Evolutionary conservation across 129 eudicot species (phyloP).

Genomic region (Artemisia argyi): DNA sequence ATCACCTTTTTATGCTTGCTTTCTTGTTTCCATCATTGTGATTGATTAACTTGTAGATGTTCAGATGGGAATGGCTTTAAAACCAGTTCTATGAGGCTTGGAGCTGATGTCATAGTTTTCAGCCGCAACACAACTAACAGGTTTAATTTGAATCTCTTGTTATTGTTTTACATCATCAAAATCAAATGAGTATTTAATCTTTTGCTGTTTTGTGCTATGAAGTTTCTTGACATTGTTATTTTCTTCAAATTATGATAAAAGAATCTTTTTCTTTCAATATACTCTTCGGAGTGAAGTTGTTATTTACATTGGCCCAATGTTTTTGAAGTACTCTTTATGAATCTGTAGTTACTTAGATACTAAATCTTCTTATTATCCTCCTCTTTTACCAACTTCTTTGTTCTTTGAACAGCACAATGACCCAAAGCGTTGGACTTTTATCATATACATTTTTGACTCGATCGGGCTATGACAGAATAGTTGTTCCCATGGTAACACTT

Average conservation of each 20-base stretch:
- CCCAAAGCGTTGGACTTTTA: constrained; percentile 87
- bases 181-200: neutral
- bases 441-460: constrained; percentile 81
- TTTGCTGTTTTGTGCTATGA: neutral
- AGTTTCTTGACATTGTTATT: too few relatives aligned
- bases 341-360: neutral
- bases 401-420: constrained; percentile 47
- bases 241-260: too few relatives aligned
- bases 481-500: constrained; percentile 88
- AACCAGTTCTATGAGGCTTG: constrained; percentile 98
- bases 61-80: constrained; percentile 99
- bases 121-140: constrained; percentile 60
- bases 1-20: too few relatives aligned
- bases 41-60: constrained; percentile 30
- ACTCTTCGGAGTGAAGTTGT: too few relatives aligned
- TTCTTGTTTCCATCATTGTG: constrained; percentile 6
- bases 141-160: constrained; percentile 29
- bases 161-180: neutral
- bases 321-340: constrained; percentile 1
- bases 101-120: constrained; percentile 92
- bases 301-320: too few relatives aligned
- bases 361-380: neutral
- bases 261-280: too few relatives aligned
- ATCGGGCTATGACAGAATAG: constrained; percentile 72
- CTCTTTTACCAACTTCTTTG: constrained; percentile 9